Percentiles rank a stretch among this genome's conserved stretches.
phyloP scores from a whole-genome alignment of 805 yeast genomes.

The Candida morakotiae region DNA sequence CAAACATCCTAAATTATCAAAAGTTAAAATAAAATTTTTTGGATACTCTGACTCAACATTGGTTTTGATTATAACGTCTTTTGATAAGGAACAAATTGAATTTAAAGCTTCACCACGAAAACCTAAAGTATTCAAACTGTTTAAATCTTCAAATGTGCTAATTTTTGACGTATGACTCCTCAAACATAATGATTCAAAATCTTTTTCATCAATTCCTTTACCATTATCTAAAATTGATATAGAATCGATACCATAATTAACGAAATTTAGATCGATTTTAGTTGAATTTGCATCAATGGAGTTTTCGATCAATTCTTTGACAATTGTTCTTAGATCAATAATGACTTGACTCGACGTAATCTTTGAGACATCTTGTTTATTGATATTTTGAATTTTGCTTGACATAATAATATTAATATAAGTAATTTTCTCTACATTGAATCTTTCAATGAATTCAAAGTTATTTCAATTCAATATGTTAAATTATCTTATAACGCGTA shows the following conservation, averaged over 20 bases:
- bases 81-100: conserved; percentile 55
- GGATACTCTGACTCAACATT: conserved; percentile 48
- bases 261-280: conserved; percentile 62
- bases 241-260: conserved; percentile 68
- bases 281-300: conserved; percentile 75
- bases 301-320: conserved; percentile 86
- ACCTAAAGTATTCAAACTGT: conserved; percentile 53
- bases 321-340: conserved; percentile 67
- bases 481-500: too few relatives aligned
- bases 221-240: conserved; percentile 72
- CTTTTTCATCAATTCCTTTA: conserved; percentile 51
- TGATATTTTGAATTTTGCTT: conserved; percentile 18
- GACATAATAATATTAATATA: background rate
- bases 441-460: background rate
- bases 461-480: too few relatives aligned
- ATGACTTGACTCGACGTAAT: conserved; percentile 95
- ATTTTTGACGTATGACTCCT: conserved; percentile 71
- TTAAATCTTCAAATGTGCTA: conserved; percentile 49
- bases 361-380: conserved; percentile 55
- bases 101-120: conserved; percentile 82
- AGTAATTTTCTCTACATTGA: background rate
- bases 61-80: conserved; percentile 47
- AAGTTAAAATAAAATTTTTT: conserved; percentile 52
- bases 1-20: conserved; percentile 53
- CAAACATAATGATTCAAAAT: conserved; percentile 50